These are phyloP conservation scores for Kwoniella europaea DNA, from an alignment of 768 basidiomycete genomes.

Conservation along the genomic window DNA sequence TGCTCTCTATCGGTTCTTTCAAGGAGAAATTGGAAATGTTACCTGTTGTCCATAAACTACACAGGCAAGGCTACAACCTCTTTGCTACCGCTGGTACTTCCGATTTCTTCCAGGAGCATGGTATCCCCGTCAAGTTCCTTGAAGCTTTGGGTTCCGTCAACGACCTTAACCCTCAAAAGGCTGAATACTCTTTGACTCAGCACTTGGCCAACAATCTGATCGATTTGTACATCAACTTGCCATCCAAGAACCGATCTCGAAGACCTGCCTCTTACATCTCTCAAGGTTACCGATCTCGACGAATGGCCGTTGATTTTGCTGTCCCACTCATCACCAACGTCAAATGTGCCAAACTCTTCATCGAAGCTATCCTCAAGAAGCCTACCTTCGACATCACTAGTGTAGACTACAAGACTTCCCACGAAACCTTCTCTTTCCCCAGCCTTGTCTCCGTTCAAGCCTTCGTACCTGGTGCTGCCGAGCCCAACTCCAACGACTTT, in stretches of 20 bases:
- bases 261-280: constrained; percentile 96
- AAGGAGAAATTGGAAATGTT: constrained; percentile 96
- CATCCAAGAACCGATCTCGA: constrained; percentile 95
- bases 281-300: constrained; percentile 93
- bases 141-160: constrained; percentile 76
- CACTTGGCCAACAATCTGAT: constrained; percentile 92
- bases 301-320: constrained; percentile 99
- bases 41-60: constrained; percentile 93
- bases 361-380: constrained; percentile 75
- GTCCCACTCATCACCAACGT: constrained; percentile 97
- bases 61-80: constrained; percentile 88
- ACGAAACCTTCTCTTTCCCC: constrained; percentile 85
- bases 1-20: constrained; percentile 95
- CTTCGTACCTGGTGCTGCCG: constrained; percentile 76
- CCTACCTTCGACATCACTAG: constrained; percentile 87
- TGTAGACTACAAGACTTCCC: constrained; percentile 92
- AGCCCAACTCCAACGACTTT: constrained; percentile 67
- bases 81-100: constrained; percentile 97
- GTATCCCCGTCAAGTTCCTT: constrained; percentile 96
- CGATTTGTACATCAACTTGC: constrained; percentile 99
- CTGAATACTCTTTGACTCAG: constrained; percentile 95
- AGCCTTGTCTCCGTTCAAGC: constrained; percentile 87
- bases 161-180: constrained; percentile 76
- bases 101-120: constrained; percentile 95
- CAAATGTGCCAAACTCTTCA: constrained; percentile 95